Base-by-base conservation (phyloP, 129 eudicot genomes). In the Flaveria trinervia region DNA sequence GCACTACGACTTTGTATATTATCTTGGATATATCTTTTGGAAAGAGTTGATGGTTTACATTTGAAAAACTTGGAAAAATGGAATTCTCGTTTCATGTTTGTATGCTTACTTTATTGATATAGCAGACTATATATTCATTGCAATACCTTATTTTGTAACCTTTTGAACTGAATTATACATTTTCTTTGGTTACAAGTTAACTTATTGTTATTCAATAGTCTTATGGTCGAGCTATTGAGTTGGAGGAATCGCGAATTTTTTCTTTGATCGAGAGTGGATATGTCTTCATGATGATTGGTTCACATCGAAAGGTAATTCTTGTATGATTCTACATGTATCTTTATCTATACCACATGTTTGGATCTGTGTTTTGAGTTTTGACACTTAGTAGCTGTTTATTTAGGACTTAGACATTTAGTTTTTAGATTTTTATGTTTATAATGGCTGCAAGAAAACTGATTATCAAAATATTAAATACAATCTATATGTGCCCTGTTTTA, bases 261-360 rank as follows among this genome's bases (percentile, higher is more conserved):
- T 90, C 99, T 3, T 69, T 95, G 88, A 70, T 95, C 55, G 97
- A 91, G 85, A 91, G 97, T 80, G 99, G 99, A 80, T 91, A 95
- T 55, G 88, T 91, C 57, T 86, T 77, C 68, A 82, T 91, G 76
- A 89, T 89, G 97, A 93, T 95, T 70, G 97, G 99, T 80, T 86
- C 94, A 7, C 93, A 83, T 57, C 85, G 92, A 86, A 91, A 91
- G 99, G 99, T 95, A 80, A 64, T 55, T 5, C 61, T 49, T 70
- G 44, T 70, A 15, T 70, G 23, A 67, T 54, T 67, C 56, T 39
- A 45, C 45, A 23, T 36, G 10, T 50, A 36, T 9, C 36, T 61
- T 33, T 1, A 45, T 70, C 13, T 65, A 25, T 65, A 65, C 28
- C 50, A 1, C 18, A 39, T 4, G 28, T 36, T 39, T 66, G 51